These are phyloP conservation scores for Diaporthe australafricana DNA, from an alignment of 2,329 filamentous ascomycete genomes.

Conservation along the genomic window DNA sequence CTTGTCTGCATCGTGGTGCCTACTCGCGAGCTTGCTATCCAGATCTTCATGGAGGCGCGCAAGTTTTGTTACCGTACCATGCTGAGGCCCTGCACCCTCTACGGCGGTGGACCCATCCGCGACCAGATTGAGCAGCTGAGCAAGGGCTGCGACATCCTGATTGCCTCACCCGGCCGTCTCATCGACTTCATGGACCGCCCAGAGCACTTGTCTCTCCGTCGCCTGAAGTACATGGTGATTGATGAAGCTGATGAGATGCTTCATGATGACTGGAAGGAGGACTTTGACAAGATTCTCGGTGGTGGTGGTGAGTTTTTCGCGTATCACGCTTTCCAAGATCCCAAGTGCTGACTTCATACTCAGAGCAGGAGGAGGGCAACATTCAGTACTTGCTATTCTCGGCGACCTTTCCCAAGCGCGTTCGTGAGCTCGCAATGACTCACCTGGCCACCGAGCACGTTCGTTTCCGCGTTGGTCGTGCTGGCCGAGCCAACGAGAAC, in stretches of 20 bases:
- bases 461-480: constrained; percentile 86
- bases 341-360: constrained; percentile 44
- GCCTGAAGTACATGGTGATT: constrained; percentile 84
- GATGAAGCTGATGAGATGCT: constrained; percentile 98
- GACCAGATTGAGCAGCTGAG: constrained; percentile 79
- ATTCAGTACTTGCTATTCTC: constrained; percentile 87
- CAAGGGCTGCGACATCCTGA: constrained; percentile 89
- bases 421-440: constrained; percentile 80
- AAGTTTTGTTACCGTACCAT: constrained; percentile 95
- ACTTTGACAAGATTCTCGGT: constrained; percentile 80
- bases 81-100: constrained; percentile 90
- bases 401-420: constrained; percentile 87
- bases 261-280: constrained; percentile 79
- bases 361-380: constrained; percentile 80
- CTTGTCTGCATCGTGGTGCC: constrained; percentile 88
- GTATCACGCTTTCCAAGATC: background rate
- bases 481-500: constrained; percentile 84
- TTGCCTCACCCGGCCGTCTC: constrained; percentile 89
- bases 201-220: constrained; percentile 75
- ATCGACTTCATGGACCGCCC: constrained; percentile 84
- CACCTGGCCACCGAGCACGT: constrained; percentile 81
- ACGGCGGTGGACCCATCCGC: constrained; percentile 81
- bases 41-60: constrained; percentile 95
- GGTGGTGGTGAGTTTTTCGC: constrained; percentile 78
- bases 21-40: constrained; percentile 89